phyloP scores from a whole-genome alignment of 2,329 filamentous ascomycete species.

The Lasiodiplodia sp. region DNA sequence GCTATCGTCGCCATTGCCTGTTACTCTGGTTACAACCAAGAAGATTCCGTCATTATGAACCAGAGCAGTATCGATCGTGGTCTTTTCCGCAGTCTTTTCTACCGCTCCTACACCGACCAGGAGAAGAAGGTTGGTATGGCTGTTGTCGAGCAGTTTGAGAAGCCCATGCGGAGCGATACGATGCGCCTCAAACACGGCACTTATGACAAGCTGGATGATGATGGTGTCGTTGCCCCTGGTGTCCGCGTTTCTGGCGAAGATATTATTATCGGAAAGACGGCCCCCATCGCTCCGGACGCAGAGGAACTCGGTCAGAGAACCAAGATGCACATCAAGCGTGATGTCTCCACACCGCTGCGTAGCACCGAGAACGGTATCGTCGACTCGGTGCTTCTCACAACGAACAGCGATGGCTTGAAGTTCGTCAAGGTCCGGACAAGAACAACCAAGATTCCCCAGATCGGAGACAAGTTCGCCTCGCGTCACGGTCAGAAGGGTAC shows the following conservation, averaged over 20 bases:
- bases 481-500: slow-evolving; percentile 99
- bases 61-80: slow-evolving; percentile 98
- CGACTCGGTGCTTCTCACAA: slow-evolving; percentile 91
- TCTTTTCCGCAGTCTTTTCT: slow-evolving; percentile 96
- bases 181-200: slow-evolving; percentile 92
- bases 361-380: slow-evolving; percentile 98
- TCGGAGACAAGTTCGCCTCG: slow-evolving; percentile 98
- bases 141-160: slow-evolving; percentile 93
- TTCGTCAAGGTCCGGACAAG: slow-evolving; percentile 98
- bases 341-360: slow-evolving; percentile 92
- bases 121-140: slow-evolving; percentile 96
- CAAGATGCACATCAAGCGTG: slow-evolving; percentile 87
- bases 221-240: slow-evolving; percentile 92
- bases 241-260: slow-evolving; percentile 96
- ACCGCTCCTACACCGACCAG: slow-evolving; percentile 94
- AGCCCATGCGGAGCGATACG: slow-evolving; percentile 87
- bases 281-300: slow-evolving; percentile 88
- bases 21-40: slow-evolving; percentile 99
- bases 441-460: slow-evolving; percentile 97
- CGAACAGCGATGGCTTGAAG: slow-evolving; percentile 90
- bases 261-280: slow-evolving; percentile 99
- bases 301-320: slow-evolving; percentile 94
- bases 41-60: slow-evolving; percentile 99
- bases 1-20: slow-evolving; percentile 97
- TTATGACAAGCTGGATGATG: slow-evolving; percentile 96